A percentile compares a stretch with the other conserved stretches of the same genome.
Evolutionary conservation across 2,329 filamentous ascomycete species (phyloP).

Genomic region (Knufia petricola): DNA sequence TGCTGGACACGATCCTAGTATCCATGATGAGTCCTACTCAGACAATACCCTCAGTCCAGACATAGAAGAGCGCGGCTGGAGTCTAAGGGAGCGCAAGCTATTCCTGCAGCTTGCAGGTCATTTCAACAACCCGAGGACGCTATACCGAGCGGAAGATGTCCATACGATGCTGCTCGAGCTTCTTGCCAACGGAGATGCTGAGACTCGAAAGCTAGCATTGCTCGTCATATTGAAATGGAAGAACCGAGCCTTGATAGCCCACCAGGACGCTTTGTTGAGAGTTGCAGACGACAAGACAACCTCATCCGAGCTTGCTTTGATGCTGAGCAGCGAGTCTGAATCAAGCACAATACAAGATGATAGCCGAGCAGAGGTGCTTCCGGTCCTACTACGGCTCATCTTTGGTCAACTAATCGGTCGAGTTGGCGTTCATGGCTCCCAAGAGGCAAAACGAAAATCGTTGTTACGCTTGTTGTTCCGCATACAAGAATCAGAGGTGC

Average conservation of each 20-base stretch:
- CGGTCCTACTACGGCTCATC: slow-evolving; percentile 73
- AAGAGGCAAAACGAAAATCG: slow-evolving; percentile 65
- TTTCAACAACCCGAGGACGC: slow-evolving; percentile 74
- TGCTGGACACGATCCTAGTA: not conserved
- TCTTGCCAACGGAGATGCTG: slow-evolving; percentile 77
- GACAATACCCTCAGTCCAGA: slow-evolving; percentile 21
- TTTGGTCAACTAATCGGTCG: slow-evolving; percentile 84
- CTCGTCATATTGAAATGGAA: slow-evolving; percentile 89
- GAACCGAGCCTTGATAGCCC: slow-evolving; percentile 60
- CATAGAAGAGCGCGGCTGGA: slow-evolving; percentile 29
- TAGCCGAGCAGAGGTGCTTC: slow-evolving; percentile 67
- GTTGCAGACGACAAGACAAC: slow-evolving; percentile 85
- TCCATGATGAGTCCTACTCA: slow-evolving; percentile 14
- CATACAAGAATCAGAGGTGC: slow-evolving; percentile 63
- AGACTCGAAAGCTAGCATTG: slow-evolving; percentile 76
- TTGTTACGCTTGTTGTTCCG: slow-evolving; percentile 70
- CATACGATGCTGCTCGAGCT: slow-evolving; percentile 65
- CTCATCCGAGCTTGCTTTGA: slow-evolving; percentile 83
- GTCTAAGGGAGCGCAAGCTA: slow-evolving; percentile 64
- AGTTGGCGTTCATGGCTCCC: slow-evolving; percentile 66
- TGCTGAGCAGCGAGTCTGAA: slow-evolving; percentile 62
- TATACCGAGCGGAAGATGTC: slow-evolving; percentile 69
- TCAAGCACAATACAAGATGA: slow-evolving; percentile 60
- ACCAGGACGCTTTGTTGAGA: slow-evolving; percentile 77
- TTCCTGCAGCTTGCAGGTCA: slow-evolving; percentile 73